Percentiles rank a stretch among this genome's conserved stretches.
These are phyloP conservation scores for Neurospora sp. DNA, from an alignment of 495 filamentous ascomycete genomes.

Conservation along the genomic window DNA sequence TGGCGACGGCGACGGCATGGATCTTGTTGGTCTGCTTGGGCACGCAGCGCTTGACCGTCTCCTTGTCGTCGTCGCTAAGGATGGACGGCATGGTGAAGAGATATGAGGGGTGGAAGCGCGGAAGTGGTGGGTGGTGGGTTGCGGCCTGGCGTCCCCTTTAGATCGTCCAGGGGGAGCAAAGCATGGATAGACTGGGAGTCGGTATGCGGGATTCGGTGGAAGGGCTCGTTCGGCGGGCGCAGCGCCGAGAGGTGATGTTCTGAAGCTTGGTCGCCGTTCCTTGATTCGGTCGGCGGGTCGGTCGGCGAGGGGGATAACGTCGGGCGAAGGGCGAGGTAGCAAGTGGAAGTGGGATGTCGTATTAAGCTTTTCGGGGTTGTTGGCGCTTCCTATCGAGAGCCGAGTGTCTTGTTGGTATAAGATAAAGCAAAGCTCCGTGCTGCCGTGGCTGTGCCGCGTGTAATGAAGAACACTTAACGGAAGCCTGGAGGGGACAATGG, in stretches of 20 bases:
- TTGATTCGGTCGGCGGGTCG: not conserved
- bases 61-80: conserved; percentile 81
- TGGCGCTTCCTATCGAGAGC: not conserved
- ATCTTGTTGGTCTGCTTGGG: conserved; percentile 93
- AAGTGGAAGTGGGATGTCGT: not conserved
- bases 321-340: not conserved
- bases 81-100: conserved; percentile 67
- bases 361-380: not conserved
- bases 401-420: not conserved
- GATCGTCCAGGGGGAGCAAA: not conserved
- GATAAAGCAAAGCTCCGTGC: not conserved
- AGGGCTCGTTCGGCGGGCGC: not conserved
- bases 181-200: conserved; percentile 1
- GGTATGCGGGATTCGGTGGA: not conserved
- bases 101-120: conserved; percentile 1
- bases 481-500: not conserved
- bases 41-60: conserved; percentile 81
- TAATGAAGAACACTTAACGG: not conserved
- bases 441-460: not conserved
- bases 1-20: conserved; percentile 82
- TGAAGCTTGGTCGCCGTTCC: not conserved
- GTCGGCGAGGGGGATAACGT: not conserved
- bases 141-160: not conserved
- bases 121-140: not conserved
- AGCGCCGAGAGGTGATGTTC: not conserved